A percentile compares a stretch with the other conserved stretches of the same genome.
These are phyloP conservation scores for Exophiala dermatitidis DNA, from an alignment of 2,329 filamentous ascomycete species.

Conservation along the genomic window DNA sequence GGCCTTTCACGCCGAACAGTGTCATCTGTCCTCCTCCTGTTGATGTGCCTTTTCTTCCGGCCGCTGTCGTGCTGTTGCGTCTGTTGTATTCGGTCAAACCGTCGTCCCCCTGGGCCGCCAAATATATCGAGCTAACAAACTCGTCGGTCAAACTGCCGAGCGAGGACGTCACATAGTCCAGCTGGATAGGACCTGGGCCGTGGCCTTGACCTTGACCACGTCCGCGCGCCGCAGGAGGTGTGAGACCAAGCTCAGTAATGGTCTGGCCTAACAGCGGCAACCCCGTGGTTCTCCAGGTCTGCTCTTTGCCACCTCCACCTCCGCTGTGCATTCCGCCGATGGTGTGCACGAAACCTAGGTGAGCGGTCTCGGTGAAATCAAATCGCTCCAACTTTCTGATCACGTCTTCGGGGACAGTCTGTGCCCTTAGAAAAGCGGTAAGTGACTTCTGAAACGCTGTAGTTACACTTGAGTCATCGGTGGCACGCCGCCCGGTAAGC, in stretches of 20 bases:
- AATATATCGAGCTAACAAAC: constrained; percentile 56
- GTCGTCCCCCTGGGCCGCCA: constrained; percentile 52
- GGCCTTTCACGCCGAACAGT: no score
- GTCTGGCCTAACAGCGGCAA: constrained; percentile 42
- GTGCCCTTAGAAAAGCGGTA: constrained; percentile 60
- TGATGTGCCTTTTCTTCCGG: constrained; percentile 12
- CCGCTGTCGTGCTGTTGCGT: constrained; percentile 25
- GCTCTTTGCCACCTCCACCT: constrained; percentile 6
- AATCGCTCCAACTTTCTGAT: constrained; percentile 65
- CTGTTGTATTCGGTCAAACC: constrained; percentile 40
- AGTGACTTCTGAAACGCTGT: constrained; percentile 64
- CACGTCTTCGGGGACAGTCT: constrained; percentile 58
- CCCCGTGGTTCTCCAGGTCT: constrained; percentile 51
- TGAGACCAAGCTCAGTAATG: not conserved
- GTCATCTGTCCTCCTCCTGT: constrained; percentile 3
- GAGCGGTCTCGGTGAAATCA: constrained; percentile 67
- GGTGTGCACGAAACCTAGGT: constrained; percentile 75
- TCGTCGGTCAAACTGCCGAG: constrained; percentile 66
- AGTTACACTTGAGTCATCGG: constrained; percentile 9
- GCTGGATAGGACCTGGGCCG: constrained; percentile 32
- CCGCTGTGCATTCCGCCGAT: constrained; percentile 56
- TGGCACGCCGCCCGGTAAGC: not conserved
- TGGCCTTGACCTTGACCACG: no score
- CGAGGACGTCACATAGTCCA: constrained; percentile 55
- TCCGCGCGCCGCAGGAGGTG: not conserved